Conservation (phyloP, 23 red algal genomes). For the Gracilariopsis chorda region DNA sequence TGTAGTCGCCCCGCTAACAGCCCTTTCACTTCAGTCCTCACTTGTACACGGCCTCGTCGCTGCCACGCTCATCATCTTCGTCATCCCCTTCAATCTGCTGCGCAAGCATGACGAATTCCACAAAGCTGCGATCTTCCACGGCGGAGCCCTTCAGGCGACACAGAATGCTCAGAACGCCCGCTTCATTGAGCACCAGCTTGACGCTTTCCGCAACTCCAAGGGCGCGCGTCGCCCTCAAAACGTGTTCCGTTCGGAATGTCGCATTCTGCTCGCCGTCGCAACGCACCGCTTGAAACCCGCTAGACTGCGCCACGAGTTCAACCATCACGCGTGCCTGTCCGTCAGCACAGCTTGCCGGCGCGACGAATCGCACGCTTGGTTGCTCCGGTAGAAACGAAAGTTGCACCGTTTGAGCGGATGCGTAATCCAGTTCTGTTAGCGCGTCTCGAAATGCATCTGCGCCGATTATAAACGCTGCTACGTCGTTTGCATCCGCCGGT, state of each 20-base stretch:
- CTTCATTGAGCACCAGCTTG: slow-evolving; percentile 44
- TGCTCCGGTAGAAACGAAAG: not conserved
- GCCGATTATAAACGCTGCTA: slow-evolving; percentile 18
- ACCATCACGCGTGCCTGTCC: not conserved
- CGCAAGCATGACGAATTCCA: slow-evolving; percentile 57
- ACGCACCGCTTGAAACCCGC: not conserved
- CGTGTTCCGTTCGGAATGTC: not conserved
- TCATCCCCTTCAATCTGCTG: slow-evolving; percentile 30
- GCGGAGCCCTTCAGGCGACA: not conserved
- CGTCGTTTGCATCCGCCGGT: not conserved
- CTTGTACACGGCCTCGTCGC: not conserved
- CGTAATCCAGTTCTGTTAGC: slow-evolving; percentile 46
- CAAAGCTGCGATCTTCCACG: slow-evolving; percentile 41
- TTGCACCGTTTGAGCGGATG: slow-evolving; percentile 28
- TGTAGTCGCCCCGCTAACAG: not conserved
- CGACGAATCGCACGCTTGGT: slow-evolving; percentile 14
- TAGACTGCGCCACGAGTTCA: not conserved
- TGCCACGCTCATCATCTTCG: slow-evolving; percentile 5
- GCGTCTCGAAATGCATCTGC: slow-evolving; percentile 53
- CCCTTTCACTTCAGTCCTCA: not conserved
- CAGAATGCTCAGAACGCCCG: slow-evolving; percentile 24
- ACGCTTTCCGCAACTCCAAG: slow-evolving; percentile 12
- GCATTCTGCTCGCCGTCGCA: not conserved
- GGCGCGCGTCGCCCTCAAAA: not conserved
- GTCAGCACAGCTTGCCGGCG: slow-evolving; percentile 9